Base-by-base conservation (phyloP, 768 basidiomycete genomes). In the Exidia glandulosa region DNA sequence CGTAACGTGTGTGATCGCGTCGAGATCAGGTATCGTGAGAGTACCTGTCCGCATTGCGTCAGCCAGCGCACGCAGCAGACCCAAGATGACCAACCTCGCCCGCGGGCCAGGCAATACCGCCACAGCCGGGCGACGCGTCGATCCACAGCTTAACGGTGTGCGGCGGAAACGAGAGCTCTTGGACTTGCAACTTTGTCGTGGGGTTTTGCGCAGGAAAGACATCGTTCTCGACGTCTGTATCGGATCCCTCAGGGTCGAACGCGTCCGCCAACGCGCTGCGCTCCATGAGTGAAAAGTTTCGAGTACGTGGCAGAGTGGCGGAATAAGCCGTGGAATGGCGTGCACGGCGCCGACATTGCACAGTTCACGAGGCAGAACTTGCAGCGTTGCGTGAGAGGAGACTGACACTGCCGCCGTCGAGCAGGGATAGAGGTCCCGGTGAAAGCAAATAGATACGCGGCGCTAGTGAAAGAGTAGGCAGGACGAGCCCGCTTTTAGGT, bases 41-140 rank as follows among this genome's bases (percentile, higher is more conserved):
- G 77, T 32, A 94, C 85, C 92, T 95, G 65, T 12, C 32, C 59
- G 57, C 16, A 45, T 19, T 19, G 41, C 12, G 5, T 19, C 6
- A 19, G 50, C 25, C 25, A 54, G 33, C 54, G 29, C 12, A 14
- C 19, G n/a, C 57, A 56, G 56, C 45, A 47, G 14, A 32, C 32
- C 2, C 50, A 54, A 27, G 6, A 27, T 29, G 27, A 69, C 74
- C 65, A 65, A 92, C 92, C 81, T 91, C 83, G 64, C 92, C 94
- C 7, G 93, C 90, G 3, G 90, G 90, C 94, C 94, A 95, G 2
- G 89, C 85, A 37, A 94, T 81, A 3, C 94, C 94, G 14, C 94
- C 94, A 69, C 94, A 96, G 1, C 94, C 94, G 19, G 90, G 89
- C 47, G 84, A 77, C 7, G 91, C 84, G 69, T 94, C 90, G 2